These are phyloP conservation scores for Exophiala sp. DNA, from an alignment of 2,329 filamentous ascomycete species.

Conservation along the genomic window DNA sequence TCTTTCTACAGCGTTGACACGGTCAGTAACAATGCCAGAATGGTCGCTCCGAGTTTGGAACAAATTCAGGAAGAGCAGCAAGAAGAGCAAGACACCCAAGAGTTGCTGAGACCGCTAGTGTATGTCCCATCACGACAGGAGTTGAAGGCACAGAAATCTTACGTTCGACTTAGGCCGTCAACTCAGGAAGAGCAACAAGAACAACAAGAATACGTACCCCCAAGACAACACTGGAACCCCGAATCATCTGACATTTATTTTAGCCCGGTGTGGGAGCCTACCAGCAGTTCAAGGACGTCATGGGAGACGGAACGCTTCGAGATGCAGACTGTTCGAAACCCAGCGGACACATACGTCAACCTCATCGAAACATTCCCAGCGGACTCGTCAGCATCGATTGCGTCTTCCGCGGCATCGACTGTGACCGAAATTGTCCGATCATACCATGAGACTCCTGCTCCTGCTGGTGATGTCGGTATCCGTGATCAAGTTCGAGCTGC, in stretches of 20 bases:
- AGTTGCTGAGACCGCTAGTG: not conserved
- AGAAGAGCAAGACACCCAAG: no score
- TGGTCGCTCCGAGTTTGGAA: no score
- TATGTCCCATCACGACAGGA: not conserved
- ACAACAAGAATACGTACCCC: conserved; percentile 8
- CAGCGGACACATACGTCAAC: conserved; percentile 16
- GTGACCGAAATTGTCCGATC: not conserved
- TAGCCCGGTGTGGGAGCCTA: not conserved
- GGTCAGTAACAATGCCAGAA: not conserved
- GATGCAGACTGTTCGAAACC: not conserved
- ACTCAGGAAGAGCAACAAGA: not conserved
- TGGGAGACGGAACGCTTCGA: conserved; percentile 7
- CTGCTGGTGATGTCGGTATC: no score
- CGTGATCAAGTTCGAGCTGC: no score
- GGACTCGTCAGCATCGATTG: not conserved
- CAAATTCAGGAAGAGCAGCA: no score
- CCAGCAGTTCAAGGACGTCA: not conserved
- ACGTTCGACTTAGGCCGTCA: no score
- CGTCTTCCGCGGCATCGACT: not conserved
- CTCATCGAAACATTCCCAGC: not conserved
- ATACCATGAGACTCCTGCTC: not conserved
- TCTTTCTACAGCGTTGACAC: not conserved
- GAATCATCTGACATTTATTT: not conserved
- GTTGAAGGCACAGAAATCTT: not conserved
- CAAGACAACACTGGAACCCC: conserved; percentile 10